phyloP scores from a whole-genome alignment of 768 basidiomycete species.

The Rhizopogon vesiculosus region DNA sequence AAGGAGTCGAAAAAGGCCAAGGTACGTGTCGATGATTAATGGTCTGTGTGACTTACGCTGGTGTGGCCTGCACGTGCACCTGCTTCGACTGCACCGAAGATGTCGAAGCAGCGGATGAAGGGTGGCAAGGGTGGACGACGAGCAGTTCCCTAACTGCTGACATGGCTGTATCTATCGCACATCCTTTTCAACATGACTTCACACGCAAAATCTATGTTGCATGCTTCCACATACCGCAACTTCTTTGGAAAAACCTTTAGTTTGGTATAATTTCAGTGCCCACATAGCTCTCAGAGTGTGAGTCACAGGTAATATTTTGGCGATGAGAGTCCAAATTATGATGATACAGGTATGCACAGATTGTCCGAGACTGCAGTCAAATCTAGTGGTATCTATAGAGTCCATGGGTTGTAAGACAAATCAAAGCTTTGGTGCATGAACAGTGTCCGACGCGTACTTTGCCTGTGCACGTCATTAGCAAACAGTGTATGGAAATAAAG shows the following conservation, averaged over 20 bases:
- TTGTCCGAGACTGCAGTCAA: slow-evolving; percentile 5
- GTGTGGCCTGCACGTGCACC: slow-evolving; percentile 51
- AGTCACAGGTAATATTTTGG: background rate
- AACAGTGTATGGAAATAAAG: background rate
- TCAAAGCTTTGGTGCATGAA: slow-evolving; percentile 15
- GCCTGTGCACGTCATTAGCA: slow-evolving; percentile 33
- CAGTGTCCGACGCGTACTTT: slow-evolving; percentile 48
- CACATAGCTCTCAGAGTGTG: background rate
- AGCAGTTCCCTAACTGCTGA: slow-evolving; percentile 13
- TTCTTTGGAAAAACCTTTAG: background rate
- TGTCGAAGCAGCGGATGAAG: slow-evolving; percentile 97
- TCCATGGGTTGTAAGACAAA: background rate
- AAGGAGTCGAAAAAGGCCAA: slow-evolving; percentile 91
- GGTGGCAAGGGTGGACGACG: slow-evolving; percentile 77
- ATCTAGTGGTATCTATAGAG: slow-evolving; percentile 7
- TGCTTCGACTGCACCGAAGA: slow-evolving; percentile 65
- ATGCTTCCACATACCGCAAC: background rate
- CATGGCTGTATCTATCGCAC: slow-evolving; percentile 19
- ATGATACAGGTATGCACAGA: slow-evolving; percentile 13
- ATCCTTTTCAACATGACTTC: slow-evolving; percentile 13
- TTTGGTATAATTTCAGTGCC: background rate
- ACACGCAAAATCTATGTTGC: slow-evolving; percentile 8
- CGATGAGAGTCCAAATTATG: background rate
- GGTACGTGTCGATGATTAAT: slow-evolving; percentile 36
- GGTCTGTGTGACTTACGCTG: slow-evolving; percentile 4